Base-by-base conservation (phyloP, 2,329 filamentous ascomycete genomes). In the Macrophomina tecta region DNA sequence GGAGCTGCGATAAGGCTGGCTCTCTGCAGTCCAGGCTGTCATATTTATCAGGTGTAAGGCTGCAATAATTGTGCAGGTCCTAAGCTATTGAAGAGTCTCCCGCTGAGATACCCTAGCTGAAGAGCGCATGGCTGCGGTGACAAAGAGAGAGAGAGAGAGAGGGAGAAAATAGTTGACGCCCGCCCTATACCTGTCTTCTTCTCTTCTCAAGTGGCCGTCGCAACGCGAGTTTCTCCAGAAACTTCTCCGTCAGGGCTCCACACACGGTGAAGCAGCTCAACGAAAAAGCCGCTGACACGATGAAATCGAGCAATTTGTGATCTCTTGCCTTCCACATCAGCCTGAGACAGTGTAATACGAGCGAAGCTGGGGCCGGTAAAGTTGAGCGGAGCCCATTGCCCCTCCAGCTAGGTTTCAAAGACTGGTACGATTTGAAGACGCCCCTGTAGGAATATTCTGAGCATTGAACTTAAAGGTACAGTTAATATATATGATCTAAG, bases 281-380 rank as follows among this genome's bases (percentile, higher is more conserved):
- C 58, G 58, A 62, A 62, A 62, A 62, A 40, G 42, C 16, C 8
- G 16, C 9, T 53, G 49, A 36, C 12, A 16, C 36, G 16, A 18
- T 23, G 23, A 8, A 2, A 16, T 5, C 8, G 12, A 60, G 12
- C 71, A 76, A 73, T 72, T 75, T 73, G 18, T n/a, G 32, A 36
- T 16, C 4, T 3, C 18, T 28, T 11, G 40, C 38, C 38, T 69
- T 84, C 91, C 87, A 89, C 89, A 84, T 90, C 88, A 79, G 87
- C 87, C 83, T 84, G 87, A 86, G 84, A 82, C 86, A 91, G 89
- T 91, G 90, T 88, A 86, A 89, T 87, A 88, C 88, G 85, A 83
- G 85, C 87, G 88, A 91, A 89, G 91, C 90, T 80, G 86, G 91
- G 88, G 80, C 74, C 77, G 76, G 73, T 77, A 78, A 78, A 85